These are phyloP conservation scores for Metschnikowia matae DNA, from an alignment of 805 yeast genomes.

Conservation along the genomic window DNA sequence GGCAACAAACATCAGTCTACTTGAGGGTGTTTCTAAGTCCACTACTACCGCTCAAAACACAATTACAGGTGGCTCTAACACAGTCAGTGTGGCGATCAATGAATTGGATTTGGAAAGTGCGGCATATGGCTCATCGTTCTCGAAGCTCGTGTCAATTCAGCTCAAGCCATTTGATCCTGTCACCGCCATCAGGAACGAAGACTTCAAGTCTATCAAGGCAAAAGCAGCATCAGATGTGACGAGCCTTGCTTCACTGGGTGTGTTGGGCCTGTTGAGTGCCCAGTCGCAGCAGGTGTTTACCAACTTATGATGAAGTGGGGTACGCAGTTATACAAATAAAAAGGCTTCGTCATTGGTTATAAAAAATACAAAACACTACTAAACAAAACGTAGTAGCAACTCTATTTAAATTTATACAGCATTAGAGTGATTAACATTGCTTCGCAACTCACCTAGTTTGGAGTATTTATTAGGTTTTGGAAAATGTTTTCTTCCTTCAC, in stretches of 20 bases:
- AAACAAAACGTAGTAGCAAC: background rate
- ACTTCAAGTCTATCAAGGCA: conserved; percentile 25
- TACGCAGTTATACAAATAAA: background rate
- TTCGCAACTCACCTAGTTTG: background rate
- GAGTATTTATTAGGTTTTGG: conserved; percentile 6
- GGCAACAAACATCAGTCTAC: conserved; percentile 25
- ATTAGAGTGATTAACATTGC: background rate
- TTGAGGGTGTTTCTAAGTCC: conserved; percentile 26
- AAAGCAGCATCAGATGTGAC: conserved; percentile 26
- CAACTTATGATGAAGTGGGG: conserved; percentile 1
- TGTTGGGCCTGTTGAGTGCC: conserved; percentile 25
- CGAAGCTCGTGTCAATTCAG: conserved; percentile 63
- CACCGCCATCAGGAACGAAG: conserved; percentile 43
- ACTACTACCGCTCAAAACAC: conserved; percentile 17
- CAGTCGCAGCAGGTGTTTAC: conserved; percentile 14
- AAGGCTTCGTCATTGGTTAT: background rate
- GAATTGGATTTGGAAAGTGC: conserved; percentile 59
- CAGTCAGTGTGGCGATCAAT: conserved; percentile 30
- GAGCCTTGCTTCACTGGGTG: conserved; percentile 22
- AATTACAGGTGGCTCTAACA: conserved; percentile 15
- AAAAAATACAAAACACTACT: background rate
- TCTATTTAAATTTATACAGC: conserved; percentile 1
- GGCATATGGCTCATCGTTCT: conserved; percentile 83
- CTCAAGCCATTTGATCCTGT: conserved; percentile 68
- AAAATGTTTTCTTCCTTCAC: conserved; percentile 5